A percentile compares a stretch with the other conserved stretches of the same genome.
Conservation (phyloP, 2,329 filamentous ascomycete species). For the Ophiostoma piceae region DNA sequence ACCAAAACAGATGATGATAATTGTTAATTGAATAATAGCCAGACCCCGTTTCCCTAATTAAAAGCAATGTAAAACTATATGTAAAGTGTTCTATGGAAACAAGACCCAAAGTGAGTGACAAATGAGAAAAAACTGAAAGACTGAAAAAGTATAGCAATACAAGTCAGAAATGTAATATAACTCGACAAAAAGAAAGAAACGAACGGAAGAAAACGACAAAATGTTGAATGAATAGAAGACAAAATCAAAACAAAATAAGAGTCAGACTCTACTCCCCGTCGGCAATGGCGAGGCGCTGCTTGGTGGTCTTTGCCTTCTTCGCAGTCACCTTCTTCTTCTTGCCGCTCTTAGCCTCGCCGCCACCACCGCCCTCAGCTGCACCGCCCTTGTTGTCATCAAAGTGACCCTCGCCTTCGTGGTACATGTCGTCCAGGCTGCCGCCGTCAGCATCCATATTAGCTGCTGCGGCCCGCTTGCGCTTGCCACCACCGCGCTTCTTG, state of each 20-base stretch:
- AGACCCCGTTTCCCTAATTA: not conserved
- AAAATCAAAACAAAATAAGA: not conserved
- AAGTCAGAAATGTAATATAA: not conserved
- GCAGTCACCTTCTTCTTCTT: slow-evolving; percentile 51
- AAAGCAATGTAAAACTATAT: not conserved
- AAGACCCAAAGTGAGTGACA: not conserved
- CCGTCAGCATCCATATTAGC: slow-evolving; percentile 31
- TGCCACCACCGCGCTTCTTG: slow-evolving; percentile 55
- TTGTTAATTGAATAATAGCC: not conserved
- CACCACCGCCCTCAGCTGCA: slow-evolving; percentile 68
- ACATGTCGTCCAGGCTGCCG: slow-evolving; percentile 86
- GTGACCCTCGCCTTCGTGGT: slow-evolving; percentile 98
- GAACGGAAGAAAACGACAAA: not conserved
- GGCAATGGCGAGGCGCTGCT: slow-evolving; percentile 63
- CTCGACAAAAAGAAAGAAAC: not conserved
- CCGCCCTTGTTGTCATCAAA: slow-evolving; percentile 84
- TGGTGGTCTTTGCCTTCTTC: slow-evolving; percentile 64
- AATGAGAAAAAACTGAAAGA: not conserved
- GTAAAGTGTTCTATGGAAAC: slow-evolving; percentile 10
- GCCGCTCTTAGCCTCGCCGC: slow-evolving; percentile 42
- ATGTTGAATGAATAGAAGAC: not conserved
- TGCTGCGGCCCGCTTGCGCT: slow-evolving; percentile 45
- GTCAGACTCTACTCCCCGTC: slow-evolving; percentile 46
- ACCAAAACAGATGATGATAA: not conserved
- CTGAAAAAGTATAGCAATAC: slow-evolving; percentile 1